Evolutionary conservation across 192 early-diverging fungal species (phyloP).

Genomic region (Podila epicladia): DNA sequence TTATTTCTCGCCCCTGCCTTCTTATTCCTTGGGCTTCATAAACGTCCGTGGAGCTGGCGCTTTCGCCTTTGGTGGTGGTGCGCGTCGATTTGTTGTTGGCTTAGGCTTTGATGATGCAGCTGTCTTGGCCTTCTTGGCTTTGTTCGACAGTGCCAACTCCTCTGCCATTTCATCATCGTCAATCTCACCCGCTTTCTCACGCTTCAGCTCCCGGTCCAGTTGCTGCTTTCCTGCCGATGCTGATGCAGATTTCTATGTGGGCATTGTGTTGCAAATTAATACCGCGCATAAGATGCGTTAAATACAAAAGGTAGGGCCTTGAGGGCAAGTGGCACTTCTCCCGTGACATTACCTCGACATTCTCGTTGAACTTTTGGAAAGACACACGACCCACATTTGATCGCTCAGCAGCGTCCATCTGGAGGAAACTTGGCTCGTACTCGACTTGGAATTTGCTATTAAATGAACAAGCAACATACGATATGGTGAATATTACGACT

Average conservation of each 20-base stretch:
- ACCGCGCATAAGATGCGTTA: too few species aligned
- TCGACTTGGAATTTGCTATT: constrained; percentile 50
- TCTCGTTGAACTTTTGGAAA: constrained; percentile 43
- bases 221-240: constrained; percentile 25
- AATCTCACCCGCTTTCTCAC: constrained; percentile 24
- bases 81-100: constrained; percentile 19
- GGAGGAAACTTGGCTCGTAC: constrained; percentile 51
- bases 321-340: neutral
- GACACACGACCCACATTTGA: constrained; percentile 37
- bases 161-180: constrained; percentile 42
- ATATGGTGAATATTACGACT: neutral
- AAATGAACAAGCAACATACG: neutral
- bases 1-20: neutral
- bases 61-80: constrained; percentile 16
- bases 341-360: constrained; percentile 18
- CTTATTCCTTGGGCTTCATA: constrained; percentile 22
- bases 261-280: neutral
- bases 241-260: constrained; percentile 28
- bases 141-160: constrained; percentile 12
- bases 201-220: constrained; percentile 42
- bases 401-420: constrained; percentile 27
- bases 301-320: neutral
- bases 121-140: constrained; percentile 35
- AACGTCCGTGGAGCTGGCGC: neutral
- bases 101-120: constrained; percentile 5